A percentile compares a stretch with the other conserved stretches of the same genome.
Conservation (phyloP, 768 basidiomycete species). For the Tephrocybe sp. region DNA sequence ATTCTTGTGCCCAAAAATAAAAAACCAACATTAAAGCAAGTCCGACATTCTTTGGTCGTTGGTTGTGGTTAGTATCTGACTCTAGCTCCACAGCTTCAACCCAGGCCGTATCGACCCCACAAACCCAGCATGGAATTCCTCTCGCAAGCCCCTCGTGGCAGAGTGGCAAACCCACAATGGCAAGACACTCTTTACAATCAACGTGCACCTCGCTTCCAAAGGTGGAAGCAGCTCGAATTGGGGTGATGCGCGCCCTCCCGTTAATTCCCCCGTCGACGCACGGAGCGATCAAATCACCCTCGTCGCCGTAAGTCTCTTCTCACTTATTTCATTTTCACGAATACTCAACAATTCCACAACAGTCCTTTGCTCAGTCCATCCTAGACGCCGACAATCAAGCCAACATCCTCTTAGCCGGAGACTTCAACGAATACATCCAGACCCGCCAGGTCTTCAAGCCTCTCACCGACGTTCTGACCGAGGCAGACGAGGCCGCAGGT, state of each 20-base stretch:
- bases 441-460: constrained; percentile 52
- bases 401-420: constrained; percentile 55
- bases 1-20: constrained; percentile 31
- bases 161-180: constrained; percentile 50
- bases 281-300: constrained; percentile 51
- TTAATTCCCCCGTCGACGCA: constrained; percentile 49
- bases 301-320: constrained; percentile 42
- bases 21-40: constrained; percentile 43
- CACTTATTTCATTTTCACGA: not conserved
- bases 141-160: constrained; percentile 62
- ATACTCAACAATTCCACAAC: not conserved
- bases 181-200: constrained; percentile 53
- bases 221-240: constrained; percentile 53
- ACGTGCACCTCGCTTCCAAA: constrained; percentile 61
- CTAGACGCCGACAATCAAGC: constrained; percentile 41
- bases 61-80: not conserved
- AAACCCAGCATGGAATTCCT: constrained; percentile 52
- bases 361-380: constrained; percentile 53
- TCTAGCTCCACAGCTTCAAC: constrained; percentile 47
- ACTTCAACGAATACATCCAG: constrained; percentile 62
- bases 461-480: constrained; percentile 38
- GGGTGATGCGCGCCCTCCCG: constrained; percentile 58
- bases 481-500: constrained; percentile 51
- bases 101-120: constrained; percentile 63
- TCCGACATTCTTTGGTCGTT: too few species aligned